A percentile compares a stretch with the other conserved stretches of the same genome.
These are phyloP conservation scores for Verticillium albo-atrum DNA, from an alignment of 2,329 filamentous ascomycete species.

Conservation along the genomic window DNA sequence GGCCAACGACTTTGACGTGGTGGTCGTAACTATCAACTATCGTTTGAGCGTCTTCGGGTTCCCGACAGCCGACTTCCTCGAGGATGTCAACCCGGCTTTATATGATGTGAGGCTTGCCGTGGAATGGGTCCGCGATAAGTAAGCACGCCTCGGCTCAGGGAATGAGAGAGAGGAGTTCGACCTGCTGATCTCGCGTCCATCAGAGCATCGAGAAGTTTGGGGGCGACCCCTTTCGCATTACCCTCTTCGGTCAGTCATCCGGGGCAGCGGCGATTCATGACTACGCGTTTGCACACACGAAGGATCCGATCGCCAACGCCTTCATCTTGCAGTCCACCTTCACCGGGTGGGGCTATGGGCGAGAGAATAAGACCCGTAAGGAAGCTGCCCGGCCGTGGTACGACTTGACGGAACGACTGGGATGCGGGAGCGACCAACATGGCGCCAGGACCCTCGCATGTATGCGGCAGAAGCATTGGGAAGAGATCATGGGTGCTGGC, in stretches of 20 bases:
- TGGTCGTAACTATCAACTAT: background rate
- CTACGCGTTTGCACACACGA: background rate
- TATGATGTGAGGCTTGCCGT: background rate
- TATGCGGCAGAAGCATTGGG: background rate
- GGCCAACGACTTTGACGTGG: background rate
- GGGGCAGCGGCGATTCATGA: slow-evolving; percentile 20
- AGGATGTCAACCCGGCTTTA: background rate
- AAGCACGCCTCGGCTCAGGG: background rate
- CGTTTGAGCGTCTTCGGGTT: background rate
- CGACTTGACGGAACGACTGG: background rate
- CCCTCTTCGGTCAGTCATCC: slow-evolving; percentile 38
- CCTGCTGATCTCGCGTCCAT: background rate
- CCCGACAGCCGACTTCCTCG: background rate
- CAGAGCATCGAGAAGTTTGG: slow-evolving; percentile 32
- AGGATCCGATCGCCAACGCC: background rate
- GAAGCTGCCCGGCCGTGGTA: background rate
- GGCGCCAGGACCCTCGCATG: background rate
- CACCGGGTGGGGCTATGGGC: background rate
- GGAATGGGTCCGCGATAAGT: background rate
- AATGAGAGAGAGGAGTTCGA: background rate
- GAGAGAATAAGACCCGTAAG: background rate
- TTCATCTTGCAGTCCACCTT: background rate
- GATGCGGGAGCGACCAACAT: background rate
- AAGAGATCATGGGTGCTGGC: background rate
- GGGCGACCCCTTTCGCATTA: too few relatives aligned